Base-by-base conservation (phyloP, 305 asterid genomes). In the Petunia hybrid region DNA sequence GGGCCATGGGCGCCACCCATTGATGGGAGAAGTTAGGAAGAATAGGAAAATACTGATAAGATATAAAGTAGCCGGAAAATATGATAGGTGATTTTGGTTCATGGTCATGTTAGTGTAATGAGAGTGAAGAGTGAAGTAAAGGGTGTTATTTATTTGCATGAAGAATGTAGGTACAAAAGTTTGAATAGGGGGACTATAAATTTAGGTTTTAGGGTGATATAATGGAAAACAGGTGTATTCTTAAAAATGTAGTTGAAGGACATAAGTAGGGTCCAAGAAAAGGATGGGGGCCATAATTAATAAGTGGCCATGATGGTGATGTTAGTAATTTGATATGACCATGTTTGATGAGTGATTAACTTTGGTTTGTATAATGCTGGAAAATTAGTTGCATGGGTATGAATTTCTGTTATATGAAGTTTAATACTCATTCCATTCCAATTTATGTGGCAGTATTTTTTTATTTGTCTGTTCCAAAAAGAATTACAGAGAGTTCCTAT, bases 1-100 rank as follows among this genome's bases (percentile, higher is more conserved):
- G 16, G 91, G 91, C 93, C 92, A 89, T 43, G 97, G 95, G 31
- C 95, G 92, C 95, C 95, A 92, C 10, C 85, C 87, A 2, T 10
- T 70, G 5, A 75, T 82, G 4, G 80, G 80, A 22, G 45, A 46
- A 42, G 80, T 14, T 62, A 13, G 16, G 57, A 51, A 16, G 62
- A 40, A 12, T 5, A 65, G 5, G 35, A 10, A 77, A 22, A 77
- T n/a, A 57, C 80, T 69, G 70, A 35, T 7, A 4, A 77, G 80
- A 36, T 8, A 64, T n/a, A 77, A 40, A 31, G 40, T 13, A 10
- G 16, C 55, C 80, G 70, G 56, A 2, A 39, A 65, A 65, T 6
- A 5, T 16, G 41, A 31, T 46, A 13, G 16, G 63, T n/a, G 43
- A 73, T 8, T 2, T 5, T 35, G 80, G 13, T 38, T 51, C 80